These are phyloP conservation scores for Sphagnurus paluster DNA, from an alignment of 1,284 basidiomycete species.

Conservation along the genomic window DNA sequence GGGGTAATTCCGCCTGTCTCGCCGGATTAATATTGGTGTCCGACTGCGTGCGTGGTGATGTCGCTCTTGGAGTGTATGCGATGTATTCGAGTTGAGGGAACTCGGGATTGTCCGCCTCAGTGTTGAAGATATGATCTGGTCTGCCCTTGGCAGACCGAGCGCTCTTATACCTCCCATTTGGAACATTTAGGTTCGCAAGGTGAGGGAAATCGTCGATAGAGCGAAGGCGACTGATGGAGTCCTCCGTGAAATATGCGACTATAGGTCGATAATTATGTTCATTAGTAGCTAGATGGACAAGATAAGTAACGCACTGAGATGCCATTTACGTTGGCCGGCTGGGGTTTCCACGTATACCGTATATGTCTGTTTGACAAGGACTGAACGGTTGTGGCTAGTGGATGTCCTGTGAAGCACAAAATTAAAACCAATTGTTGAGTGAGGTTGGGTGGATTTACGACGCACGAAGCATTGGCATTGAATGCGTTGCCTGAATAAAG, in stretches of 20 bases:
- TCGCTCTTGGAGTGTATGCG: slow-evolving; percentile 36
- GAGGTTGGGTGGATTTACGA: slow-evolving; percentile 5
- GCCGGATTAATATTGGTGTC: slow-evolving; percentile 27
- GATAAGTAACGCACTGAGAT: slow-evolving; percentile 60
- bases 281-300: background rate
- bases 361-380: slow-evolving; percentile 77
- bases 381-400: slow-evolving; percentile 32
- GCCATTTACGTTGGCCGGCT: slow-evolving; percentile 74
- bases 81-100: slow-evolving; percentile 43
- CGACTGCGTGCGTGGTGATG: slow-evolving; percentile 21
- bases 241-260: slow-evolving; percentile 79
- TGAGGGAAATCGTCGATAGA: slow-evolving; percentile 65
- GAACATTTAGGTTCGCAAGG: slow-evolving; percentile 56
- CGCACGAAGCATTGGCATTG: slow-evolving; percentile 37
- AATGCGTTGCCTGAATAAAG: slow-evolving; percentile 44
- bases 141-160: slow-evolving; percentile 61
- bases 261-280: no score
- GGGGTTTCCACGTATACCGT: slow-evolving; percentile 70
- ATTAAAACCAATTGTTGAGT: slow-evolving; percentile 3
- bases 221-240: slow-evolving; percentile 55
- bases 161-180: slow-evolving; percentile 67
- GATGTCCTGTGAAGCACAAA: slow-evolving; percentile 23
- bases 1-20: slow-evolving; percentile 15
- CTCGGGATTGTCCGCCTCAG: slow-evolving; percentile 35
- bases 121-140: slow-evolving; percentile 47